Percentiles rank a stretch among this genome's conserved stretches.
Evolutionary conservation across 2,329 filamentous ascomycete genomes (phyloP).

Genomic region (Tympanopsis confertula): DNA sequence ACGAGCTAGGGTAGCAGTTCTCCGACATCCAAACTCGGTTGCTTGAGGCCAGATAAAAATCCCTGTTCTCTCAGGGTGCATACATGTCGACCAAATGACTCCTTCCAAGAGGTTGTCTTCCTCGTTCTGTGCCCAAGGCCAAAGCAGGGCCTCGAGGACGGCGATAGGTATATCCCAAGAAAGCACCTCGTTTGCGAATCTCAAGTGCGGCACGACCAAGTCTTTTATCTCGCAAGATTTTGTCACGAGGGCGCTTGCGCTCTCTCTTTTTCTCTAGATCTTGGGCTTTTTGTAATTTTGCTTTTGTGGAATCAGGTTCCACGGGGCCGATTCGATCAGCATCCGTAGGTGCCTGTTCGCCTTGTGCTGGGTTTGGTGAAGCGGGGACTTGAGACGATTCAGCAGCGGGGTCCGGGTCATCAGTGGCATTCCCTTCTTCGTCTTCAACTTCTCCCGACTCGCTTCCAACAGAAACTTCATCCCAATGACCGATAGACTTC

Average conservation of each 20-base stretch:
- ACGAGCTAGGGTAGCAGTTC: too few species aligned
- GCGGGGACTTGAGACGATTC: neutral
- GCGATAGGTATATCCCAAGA: slow-evolving; percentile 81
- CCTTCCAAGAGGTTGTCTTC: neutral
- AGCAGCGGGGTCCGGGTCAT: slow-evolving; percentile 2
- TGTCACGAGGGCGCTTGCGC: slow-evolving; percentile 75
- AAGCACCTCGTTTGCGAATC: slow-evolving; percentile 70
- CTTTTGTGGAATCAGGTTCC: slow-evolving; percentile 21
- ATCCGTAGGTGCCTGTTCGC: neutral
- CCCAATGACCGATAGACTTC: slow-evolving; percentile 55
- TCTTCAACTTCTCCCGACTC: slow-evolving; percentile 10
- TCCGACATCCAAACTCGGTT: too few species aligned
- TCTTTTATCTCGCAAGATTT: slow-evolving; percentile 62
- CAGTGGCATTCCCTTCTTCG: neutral
- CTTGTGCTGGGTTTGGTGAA: neutral
- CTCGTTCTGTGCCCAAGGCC: neutral
- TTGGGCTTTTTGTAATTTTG: slow-evolving; percentile 28
- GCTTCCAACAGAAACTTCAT: slow-evolving; percentile 30
- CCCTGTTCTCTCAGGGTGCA: neutral
- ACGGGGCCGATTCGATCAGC: slow-evolving; percentile 8
- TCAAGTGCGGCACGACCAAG: slow-evolving; percentile 61
- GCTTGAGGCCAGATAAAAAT: too few species aligned
- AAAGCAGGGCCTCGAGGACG: slow-evolving; percentile 21
- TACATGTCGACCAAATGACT: neutral
- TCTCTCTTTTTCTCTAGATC: slow-evolving; percentile 47